Percentiles rank a stretch among this genome's conserved stretches.
phyloP scores from a whole-genome alignment of 208 protist species.

The Trypanosoma avium region DNA sequence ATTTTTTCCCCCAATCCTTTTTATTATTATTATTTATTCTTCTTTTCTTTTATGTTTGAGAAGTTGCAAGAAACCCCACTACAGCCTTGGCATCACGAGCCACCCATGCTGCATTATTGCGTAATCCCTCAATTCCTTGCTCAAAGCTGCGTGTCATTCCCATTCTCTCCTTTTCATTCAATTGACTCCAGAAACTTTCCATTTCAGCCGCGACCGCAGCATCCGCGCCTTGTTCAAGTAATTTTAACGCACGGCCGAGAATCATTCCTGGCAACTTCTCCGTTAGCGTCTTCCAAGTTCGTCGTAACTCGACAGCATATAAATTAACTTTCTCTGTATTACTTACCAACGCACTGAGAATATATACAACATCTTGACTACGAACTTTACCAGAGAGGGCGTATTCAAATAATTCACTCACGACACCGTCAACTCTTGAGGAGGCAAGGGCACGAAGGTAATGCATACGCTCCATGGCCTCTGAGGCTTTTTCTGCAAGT shows the following conservation, averaged over 20 bases:
- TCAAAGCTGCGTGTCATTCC: slow-evolving; percentile 47
- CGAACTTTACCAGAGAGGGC: slow-evolving; percentile 66
- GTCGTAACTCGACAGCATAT: slow-evolving; percentile 48
- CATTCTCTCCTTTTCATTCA: slow-evolving; percentile 40
- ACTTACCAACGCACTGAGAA: slow-evolving; percentile 46
- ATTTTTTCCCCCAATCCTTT: too few species aligned
- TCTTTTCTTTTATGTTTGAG: not conserved
- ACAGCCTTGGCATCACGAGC: slow-evolving; percentile 34
- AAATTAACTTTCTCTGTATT: slow-evolving; percentile 19
- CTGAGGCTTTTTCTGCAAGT: slow-evolving; percentile 35
- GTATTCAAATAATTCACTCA: slow-evolving; percentile 58
- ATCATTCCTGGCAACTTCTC: slow-evolving; percentile 52
- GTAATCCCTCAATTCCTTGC: slow-evolving; percentile 52
- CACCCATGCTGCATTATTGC: slow-evolving; percentile 45
- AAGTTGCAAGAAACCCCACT: slow-evolving; percentile 16
- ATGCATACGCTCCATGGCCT: slow-evolving; percentile 53
- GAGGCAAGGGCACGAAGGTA: slow-evolving; percentile 53
- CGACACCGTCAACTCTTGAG: slow-evolving; percentile 27
- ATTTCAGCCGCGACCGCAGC: slow-evolving; percentile 34
- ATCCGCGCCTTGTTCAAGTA: slow-evolving; percentile 45
- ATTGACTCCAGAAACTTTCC: slow-evolving; percentile 40
- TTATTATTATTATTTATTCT: not conserved
- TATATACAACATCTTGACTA: slow-evolving; percentile 53
- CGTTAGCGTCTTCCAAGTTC: slow-evolving; percentile 38
- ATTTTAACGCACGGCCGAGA: slow-evolving; percentile 48